These are phyloP conservation scores for Discostella pseudostelligera DNA, from an alignment of 108 stramenopile species.

Conservation along the genomic window DNA sequence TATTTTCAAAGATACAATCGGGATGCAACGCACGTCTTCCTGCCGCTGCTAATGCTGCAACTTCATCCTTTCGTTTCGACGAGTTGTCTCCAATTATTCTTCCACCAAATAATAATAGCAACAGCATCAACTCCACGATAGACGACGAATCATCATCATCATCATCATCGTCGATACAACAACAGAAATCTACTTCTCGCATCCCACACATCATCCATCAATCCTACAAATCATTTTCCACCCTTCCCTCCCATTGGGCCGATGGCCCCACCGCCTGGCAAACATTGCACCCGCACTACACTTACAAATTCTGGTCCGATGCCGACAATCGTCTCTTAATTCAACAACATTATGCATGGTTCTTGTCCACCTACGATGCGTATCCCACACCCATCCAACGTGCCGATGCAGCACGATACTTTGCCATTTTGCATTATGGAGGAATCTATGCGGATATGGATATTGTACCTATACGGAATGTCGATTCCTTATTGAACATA, in stretches of 20 bases:
- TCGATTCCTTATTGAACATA: slow-evolving; percentile 3
- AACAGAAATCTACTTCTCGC: background rate
- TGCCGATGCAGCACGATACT: slow-evolving; percentile 16
- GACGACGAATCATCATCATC: background rate
- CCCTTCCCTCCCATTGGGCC: background rate
- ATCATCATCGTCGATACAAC: background rate
- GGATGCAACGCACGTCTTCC: background rate
- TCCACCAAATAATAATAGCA: no score
- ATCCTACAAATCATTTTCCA: slow-evolving; percentile 10
- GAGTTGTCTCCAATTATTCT: no score
- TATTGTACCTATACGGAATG: slow-evolving; percentile 11
- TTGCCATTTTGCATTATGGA: slow-evolving; percentile 15
- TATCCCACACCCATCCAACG: slow-evolving; percentile 19
- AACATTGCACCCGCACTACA: slow-evolving; percentile 1
- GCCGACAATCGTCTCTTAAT: slow-evolving; percentile 5
- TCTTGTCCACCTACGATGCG: slow-evolving; percentile 4
- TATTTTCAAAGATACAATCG: slow-evolving; percentile 6
- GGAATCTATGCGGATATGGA: slow-evolving; percentile 29
- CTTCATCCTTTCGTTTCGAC: no score
- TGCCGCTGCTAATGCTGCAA: background rate
- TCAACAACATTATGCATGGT: slow-evolving; percentile 10
- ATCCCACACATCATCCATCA: slow-evolving; percentile 10
- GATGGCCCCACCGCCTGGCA: slow-evolving; percentile 1
- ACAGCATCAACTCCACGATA: no score
- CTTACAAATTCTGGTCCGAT: slow-evolving; percentile 20